These are phyloP conservation scores for Hypoxylon cercidicola DNA, from an alignment of 495 filamentous ascomycete species.

Conservation along the genomic window DNA sequence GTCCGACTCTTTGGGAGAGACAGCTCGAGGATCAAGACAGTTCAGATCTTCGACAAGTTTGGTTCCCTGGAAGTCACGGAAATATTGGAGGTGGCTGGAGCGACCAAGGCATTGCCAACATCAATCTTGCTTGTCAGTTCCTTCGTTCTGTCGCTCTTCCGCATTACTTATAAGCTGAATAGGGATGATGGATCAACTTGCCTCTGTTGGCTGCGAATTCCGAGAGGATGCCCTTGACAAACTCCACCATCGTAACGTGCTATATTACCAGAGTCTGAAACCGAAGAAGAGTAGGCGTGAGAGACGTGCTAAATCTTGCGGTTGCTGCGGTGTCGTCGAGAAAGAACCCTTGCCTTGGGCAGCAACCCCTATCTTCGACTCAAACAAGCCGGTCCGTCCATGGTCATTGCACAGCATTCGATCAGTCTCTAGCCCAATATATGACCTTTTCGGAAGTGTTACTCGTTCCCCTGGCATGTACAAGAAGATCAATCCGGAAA, in stretches of 20 bases:
- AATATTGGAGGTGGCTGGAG: slow-evolving; percentile 70
- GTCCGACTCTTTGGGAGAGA: slow-evolving; percentile 71
- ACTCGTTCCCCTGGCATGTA: slow-evolving; percentile 69
- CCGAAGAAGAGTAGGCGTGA: slow-evolving; percentile 34
- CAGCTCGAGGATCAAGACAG: slow-evolving; percentile 46
- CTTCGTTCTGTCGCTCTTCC: slow-evolving; percentile 3
- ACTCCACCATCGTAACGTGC: slow-evolving; percentile 58
- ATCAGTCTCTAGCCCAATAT: slow-evolving; percentile 59
- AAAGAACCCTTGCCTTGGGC: slow-evolving; percentile 54
- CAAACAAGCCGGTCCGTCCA: slow-evolving; percentile 62
- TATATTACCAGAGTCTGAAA: slow-evolving; percentile 53
- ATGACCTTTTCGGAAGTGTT: slow-evolving; percentile 61
- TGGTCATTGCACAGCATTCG: slow-evolving; percentile 68
- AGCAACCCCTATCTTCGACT: slow-evolving; percentile 54
- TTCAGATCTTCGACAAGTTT: slow-evolving; percentile 72
- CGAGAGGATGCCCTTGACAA: slow-evolving; percentile 62
- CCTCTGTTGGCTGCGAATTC: slow-evolving; percentile 69
- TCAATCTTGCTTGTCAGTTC: slow-evolving; percentile 69
- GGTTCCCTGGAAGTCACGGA: slow-evolving; percentile 76
- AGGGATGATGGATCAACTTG: slow-evolving; percentile 75
- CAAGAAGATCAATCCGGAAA: slow-evolving; percentile 62
- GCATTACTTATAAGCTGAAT: slow-evolving; percentile 12
- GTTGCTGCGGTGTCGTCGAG: slow-evolving; percentile 3
- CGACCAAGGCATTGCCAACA: slow-evolving; percentile 67
- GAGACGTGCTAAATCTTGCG: slow-evolving; percentile 17